phyloP scores from a whole-genome alignment of 192 early-diverging fungal species.

The Coemansia sp. region DNA sequence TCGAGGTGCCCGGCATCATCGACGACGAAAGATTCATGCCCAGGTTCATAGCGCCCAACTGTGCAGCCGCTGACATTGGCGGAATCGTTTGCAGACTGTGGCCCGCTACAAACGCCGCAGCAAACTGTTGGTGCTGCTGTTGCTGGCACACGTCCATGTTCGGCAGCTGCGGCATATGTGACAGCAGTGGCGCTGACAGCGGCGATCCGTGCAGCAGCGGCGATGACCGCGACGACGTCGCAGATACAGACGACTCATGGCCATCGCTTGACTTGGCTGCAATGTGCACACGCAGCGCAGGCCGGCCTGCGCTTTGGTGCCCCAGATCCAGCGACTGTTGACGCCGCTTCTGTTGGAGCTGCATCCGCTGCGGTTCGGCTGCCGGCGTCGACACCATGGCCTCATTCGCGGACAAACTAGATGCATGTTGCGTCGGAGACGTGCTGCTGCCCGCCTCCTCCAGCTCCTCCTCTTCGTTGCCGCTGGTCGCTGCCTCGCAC shows the following conservation, averaged over 20 bases:
- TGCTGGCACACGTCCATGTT: constrained; percentile 4
- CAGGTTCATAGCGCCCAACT: constrained; percentile 22
- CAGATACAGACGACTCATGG: constrained; percentile 14
- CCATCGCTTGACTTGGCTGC: constrained; percentile 26
- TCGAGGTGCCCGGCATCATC: constrained; percentile 39
- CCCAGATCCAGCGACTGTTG: constrained; percentile 49
- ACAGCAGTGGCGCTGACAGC: constrained; percentile 37
- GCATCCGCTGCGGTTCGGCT: constrained; percentile 21
- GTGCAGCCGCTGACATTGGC: constrained; percentile 15
- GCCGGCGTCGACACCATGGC: constrained; percentile 2
- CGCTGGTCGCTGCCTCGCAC: constrained; percentile 11
- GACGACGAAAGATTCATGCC: constrained; percentile 2
- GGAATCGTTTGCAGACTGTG: constrained; percentile 17
- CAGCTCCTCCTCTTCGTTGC: constrained; percentile 15
- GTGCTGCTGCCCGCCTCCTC: background rate
- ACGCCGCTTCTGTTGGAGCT: constrained; percentile 29
- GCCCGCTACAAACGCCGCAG: constrained; percentile 36
- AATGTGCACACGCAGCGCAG: constrained; percentile 45
- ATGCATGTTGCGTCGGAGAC: background rate
- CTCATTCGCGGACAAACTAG: background rate
- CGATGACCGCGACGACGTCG: constrained; percentile 19
- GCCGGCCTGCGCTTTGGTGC: constrained; percentile 14
- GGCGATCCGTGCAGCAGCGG: constrained; percentile 40
- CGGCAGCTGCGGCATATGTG: constrained; percentile 35
- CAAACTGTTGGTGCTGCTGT: background rate